Evolutionary conservation across 805 yeast species (phyloP).

Genomic region (Pichia heedii): DNA sequence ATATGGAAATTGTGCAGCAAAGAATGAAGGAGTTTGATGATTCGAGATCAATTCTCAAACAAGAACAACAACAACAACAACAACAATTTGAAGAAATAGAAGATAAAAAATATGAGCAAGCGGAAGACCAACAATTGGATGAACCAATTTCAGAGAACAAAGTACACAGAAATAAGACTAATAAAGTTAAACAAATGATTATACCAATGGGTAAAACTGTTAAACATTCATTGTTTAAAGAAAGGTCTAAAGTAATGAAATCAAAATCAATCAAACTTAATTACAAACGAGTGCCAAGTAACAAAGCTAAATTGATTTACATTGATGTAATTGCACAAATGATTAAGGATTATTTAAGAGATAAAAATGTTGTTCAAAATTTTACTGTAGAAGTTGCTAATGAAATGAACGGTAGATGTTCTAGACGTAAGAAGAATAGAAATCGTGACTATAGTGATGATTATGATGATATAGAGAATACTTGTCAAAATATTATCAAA

Average conservation of each 20-base stretch:
- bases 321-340: slow-evolving; percentile 28
- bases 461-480: not conserved
- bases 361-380: slow-evolving; percentile 11
- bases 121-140: too few species aligned
- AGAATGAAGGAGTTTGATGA: not conserved
- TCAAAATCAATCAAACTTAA: slow-evolving; percentile 14
- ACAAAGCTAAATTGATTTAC: slow-evolving; percentile 22
- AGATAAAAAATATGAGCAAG: too few species aligned
- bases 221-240: not conserved
- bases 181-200: not conserved
- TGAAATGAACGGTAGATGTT: not conserved
- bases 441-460: not conserved
- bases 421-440: not conserved
- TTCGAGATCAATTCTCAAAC: too few species aligned
- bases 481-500: slow-evolving; percentile 9
- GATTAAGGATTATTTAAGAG: slow-evolving; percentile 22
- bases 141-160: too few species aligned
- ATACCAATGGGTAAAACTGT: not conserved
- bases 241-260: not conserved
- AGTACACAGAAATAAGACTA: not conserved
- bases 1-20: not conserved
- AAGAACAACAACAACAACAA: too few species aligned
- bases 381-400: not conserved
- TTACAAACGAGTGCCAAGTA: slow-evolving; percentile 22
- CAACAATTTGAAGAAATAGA: too few species aligned